Conservation (phyloP, 108 stramenopile species). For the Phaeodactylum tricornutum region DNA sequence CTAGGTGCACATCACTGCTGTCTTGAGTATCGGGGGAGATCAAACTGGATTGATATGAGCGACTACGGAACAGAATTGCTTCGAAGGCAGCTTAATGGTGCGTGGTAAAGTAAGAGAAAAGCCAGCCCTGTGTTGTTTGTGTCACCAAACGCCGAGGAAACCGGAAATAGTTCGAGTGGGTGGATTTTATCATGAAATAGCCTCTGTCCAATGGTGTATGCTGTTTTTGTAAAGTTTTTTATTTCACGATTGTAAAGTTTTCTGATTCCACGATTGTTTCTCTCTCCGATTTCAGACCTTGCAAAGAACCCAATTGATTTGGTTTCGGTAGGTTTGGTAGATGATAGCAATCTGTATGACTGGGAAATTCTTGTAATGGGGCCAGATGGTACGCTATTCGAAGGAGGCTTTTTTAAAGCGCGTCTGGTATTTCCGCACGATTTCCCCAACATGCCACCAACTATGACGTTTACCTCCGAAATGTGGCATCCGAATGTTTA, state of each 20-base stretch:
- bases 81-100: constrained; percentile 71
- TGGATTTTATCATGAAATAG: too few species aligned
- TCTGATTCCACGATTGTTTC: not conserved
- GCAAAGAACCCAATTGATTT: constrained; percentile 84
- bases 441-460: constrained; percentile 96
- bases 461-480: constrained; percentile 86
- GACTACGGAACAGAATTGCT: constrained; percentile 83
- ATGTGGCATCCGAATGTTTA: constrained; percentile 99
- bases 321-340: constrained; percentile 77
- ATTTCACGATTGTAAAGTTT: not conserved
- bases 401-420: constrained; percentile 97
- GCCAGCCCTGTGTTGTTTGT: too few species aligned
- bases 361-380: constrained; percentile 98
- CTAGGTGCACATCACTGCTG: too few species aligned
- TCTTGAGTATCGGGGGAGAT: too few species aligned
- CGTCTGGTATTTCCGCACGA: constrained; percentile 88
- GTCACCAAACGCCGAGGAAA: too few species aligned
- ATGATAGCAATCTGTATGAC: constrained; percentile 80
- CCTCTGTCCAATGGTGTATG: too few species aligned
- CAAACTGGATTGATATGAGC: constrained; percentile 48
- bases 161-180: too few species aligned
- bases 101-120: too few species aligned
- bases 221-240: too few species aligned
- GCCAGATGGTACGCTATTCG: constrained; percentile 81
- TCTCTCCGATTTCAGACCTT: constrained; percentile 37